Percentiles rank a stretch among this genome's conserved stretches.
These are phyloP conservation scores for Colletotrichum orchidophilum DNA, from an alignment of 2,329 filamentous ascomycete genomes.

Conservation along the genomic window DNA sequence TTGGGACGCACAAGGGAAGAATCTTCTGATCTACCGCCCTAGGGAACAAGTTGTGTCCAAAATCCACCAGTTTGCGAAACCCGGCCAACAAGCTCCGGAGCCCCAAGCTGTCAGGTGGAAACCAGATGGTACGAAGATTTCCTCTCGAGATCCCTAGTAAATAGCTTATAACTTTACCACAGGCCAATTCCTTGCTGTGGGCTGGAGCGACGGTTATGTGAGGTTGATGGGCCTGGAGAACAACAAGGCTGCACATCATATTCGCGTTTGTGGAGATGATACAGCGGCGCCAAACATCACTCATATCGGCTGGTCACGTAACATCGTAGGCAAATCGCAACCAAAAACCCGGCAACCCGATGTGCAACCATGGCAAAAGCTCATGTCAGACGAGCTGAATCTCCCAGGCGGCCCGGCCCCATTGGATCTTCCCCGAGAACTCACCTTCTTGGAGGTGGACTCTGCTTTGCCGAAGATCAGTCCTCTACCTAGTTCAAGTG, in stretches of 20 bases:
- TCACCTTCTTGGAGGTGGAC: constrained; percentile 81
- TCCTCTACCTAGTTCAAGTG: constrained; percentile 69
- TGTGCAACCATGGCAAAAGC: constrained; percentile 42
- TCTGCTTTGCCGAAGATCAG: constrained; percentile 80
- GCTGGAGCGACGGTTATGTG: constrained; percentile 83
- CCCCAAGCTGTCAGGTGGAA: constrained; percentile 70
- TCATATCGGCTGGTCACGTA: constrained; percentile 64
- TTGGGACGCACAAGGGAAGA: constrained; percentile 70
- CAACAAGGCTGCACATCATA: constrained; percentile 82
- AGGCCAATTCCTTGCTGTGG: constrained; percentile 83
- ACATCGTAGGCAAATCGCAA: constrained; percentile 42
- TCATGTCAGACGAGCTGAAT: constrained; percentile 41
- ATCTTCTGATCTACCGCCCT: constrained; percentile 80
- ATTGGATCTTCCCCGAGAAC: constrained; percentile 73
- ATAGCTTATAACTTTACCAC: background rate
- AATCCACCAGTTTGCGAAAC: constrained; percentile 55
- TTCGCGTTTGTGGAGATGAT: constrained; percentile 59
- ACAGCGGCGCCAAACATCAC: constrained; percentile 51
- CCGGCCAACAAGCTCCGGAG: constrained; percentile 51
- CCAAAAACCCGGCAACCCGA: constrained; percentile 27
- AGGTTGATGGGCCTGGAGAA: constrained; percentile 82
- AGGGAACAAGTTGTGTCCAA: constrained; percentile 74
- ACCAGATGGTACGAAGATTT: constrained; percentile 65
- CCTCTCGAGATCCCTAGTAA: background rate
- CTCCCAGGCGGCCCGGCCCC: constrained; percentile 37